Evolutionary conservation across 805 yeast species (phyloP), one percentile per base, ranked within the genome.

Genomic region (Saccharomyces cerevisiae): DNA sequence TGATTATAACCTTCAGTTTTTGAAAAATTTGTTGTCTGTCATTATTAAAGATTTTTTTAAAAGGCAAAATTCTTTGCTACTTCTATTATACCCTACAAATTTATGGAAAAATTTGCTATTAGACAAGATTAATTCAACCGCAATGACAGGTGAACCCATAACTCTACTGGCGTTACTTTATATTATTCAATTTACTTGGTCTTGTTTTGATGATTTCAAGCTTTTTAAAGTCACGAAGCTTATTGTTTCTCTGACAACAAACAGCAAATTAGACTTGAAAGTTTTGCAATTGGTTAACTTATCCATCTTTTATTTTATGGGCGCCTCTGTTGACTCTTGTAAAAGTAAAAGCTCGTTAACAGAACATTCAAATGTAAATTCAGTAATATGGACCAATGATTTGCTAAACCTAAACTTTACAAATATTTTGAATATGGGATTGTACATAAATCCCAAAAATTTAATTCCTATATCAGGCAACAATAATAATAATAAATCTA

Each of bases 131-230:
- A 46, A 47, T 31, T 28, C 36, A 28, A 46, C 41, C 11, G 31
- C 30, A 5, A n/a, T 29, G 26, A 17, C 17, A 9, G 41, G 46
- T 5, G 57, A 63, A 46, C 63, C 66, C 4, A 47, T 61, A 14
- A 47, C 41, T n/a, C 41, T 64, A 17, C 47, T 66, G 31, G 55
- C 59, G 4, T 46, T 65, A 14, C 52, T 63, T 14, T 61, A 59
- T 49, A 59, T 68, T 11, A 61, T 66, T 30, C 72, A 68, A 54
- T 57, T 67, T 41, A 62, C 62, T 54, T 65, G 68, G 68, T 58
- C 59, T 3, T 66, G 70, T 54, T 55, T 66, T 32, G 62, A 64
- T 57, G 60, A 65, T 41, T 58, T 57, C 17, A 61, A 59, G 32
- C 52, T 69, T 21, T 67, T 63, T 50, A 58, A 63, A 43, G 51